These are phyloP conservation scores for Pleoardoris graminearum DNA, from an alignment of 2,329 filamentous ascomycete genomes.

Conservation along the genomic window DNA sequence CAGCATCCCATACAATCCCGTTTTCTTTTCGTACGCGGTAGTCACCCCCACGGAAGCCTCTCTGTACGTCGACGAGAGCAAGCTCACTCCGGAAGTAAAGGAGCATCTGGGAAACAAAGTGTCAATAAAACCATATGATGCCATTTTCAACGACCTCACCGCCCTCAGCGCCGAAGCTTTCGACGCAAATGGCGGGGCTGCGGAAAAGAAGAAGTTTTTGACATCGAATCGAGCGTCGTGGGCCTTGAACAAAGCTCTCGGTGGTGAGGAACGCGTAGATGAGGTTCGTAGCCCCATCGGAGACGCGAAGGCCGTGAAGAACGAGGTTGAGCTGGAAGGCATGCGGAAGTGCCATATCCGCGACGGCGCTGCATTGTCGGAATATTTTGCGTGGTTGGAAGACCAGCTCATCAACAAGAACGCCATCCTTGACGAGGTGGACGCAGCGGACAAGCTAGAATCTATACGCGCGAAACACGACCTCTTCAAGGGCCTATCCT, in stretches of 20 bases:
- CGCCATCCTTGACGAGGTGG: slow-evolving; percentile 78
- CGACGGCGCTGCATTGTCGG: slow-evolving; percentile 85
- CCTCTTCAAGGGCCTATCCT: slow-evolving; percentile 86
- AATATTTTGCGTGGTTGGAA: slow-evolving; percentile 97
- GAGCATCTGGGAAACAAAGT: slow-evolving; percentile 72
- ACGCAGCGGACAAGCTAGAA: slow-evolving; percentile 90
- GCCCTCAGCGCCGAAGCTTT: slow-evolving; percentile 57
- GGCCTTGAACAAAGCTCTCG: slow-evolving; percentile 84
- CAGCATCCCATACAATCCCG: slow-evolving; percentile 92
- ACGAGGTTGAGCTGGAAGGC: slow-evolving; percentile 82
- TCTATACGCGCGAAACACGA: slow-evolving; percentile 69
- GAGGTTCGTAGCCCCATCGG: slow-evolving; percentile 84
- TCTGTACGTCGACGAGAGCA: slow-evolving; percentile 81
- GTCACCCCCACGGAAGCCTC: slow-evolving; percentile 76
- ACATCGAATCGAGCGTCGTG: slow-evolving; percentile 90
- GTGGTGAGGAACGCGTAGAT: slow-evolving; percentile 82
- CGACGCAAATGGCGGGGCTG: slow-evolving; percentile 41
- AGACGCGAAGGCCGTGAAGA: slow-evolving; percentile 94
- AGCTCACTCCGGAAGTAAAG: slow-evolving; percentile 70
- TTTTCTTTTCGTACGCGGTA: slow-evolving; percentile 96
- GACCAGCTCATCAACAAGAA: slow-evolving; percentile 78
- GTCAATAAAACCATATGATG: slow-evolving; percentile 76
- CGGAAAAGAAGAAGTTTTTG: slow-evolving; percentile 66
- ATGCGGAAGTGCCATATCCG: slow-evolving; percentile 94
- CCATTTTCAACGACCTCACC: slow-evolving; percentile 78